phyloP scores from a whole-genome alignment of 2,329 filamentous ascomycete species.

The Lecanicillium sp. region DNA sequence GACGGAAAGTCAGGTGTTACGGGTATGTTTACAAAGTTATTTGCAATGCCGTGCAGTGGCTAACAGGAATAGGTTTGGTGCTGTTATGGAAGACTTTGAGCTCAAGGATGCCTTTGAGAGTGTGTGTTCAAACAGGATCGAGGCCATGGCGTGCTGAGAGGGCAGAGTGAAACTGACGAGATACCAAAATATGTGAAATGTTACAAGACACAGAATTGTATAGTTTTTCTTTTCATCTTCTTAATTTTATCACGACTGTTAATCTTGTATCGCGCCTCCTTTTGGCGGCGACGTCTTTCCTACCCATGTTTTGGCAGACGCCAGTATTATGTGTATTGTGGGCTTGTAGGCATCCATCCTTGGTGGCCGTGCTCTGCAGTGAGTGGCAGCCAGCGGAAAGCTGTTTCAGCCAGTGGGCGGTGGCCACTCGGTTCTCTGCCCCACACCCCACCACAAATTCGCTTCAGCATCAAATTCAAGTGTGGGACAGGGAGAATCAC shows the following conservation, averaged over 20 bases:
- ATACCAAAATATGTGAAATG: constrained; percentile 5
- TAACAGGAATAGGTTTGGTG: constrained; percentile 43
- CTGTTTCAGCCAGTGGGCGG: constrained; percentile 4
- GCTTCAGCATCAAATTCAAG: constrained; percentile 15
- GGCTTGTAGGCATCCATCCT: too few species aligned
- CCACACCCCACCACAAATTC: constrained; percentile 37
- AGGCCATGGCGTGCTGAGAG: constrained; percentile 7
- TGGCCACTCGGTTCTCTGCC: constrained; percentile 9
- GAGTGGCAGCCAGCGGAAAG: background rate
- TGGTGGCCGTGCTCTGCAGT: too few species aligned
- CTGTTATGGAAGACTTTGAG: constrained; percentile 60
- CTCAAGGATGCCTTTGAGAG: constrained; percentile 69
- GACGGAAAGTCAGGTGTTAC: constrained; percentile 81
- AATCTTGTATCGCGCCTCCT: background rate
- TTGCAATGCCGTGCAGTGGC: background rate
- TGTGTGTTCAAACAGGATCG: constrained; percentile 28
- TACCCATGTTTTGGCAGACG: too few species aligned
- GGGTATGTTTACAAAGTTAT: constrained; percentile 56
- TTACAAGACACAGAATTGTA: constrained; percentile 3
- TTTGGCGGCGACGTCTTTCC: too few species aligned
- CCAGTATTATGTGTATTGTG: too few species aligned
- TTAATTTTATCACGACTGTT: background rate
- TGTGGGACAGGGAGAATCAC: constrained; percentile 9
- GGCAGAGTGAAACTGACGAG: background rate
- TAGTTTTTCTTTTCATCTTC: background rate